phyloP scores from a whole-genome alignment of 2,329 filamentous ascomycete species.

The Aspergillus sp. region DNA sequence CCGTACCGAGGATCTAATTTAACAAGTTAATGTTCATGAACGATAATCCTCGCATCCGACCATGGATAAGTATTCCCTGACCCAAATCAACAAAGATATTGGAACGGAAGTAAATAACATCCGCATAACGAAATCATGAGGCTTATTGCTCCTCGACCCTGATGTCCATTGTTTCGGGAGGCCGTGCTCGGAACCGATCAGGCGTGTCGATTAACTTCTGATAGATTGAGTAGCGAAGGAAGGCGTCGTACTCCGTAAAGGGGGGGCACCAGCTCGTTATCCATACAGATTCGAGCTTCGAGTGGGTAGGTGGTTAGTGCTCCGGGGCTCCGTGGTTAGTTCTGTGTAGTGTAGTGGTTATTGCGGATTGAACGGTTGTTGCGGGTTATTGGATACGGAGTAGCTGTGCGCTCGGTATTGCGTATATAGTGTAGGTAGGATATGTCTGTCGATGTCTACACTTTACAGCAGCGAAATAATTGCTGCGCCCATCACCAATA shows the following conservation, averaged over 20 bases:
- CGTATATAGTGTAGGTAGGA: too few species aligned
- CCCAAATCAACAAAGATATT: not conserved
- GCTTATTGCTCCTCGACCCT: not conserved
- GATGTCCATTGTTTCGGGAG: constrained; percentile 1
- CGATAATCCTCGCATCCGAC: not conserved
- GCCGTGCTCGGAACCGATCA: constrained; percentile 14
- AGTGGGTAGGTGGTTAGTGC: not conserved
- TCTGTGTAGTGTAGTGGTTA: too few species aligned
- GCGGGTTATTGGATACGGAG: too few species aligned
- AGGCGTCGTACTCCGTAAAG: not conserved
- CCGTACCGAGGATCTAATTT: not conserved
- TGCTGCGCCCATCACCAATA: not conserved
- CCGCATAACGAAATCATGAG: not conserved
- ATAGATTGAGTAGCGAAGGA: constrained; percentile 6
- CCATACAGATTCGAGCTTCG: not conserved
- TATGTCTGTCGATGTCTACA: too few species aligned
- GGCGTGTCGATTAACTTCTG: constrained; percentile 17
- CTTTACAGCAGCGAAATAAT: too few species aligned
- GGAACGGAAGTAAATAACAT: not conserved
- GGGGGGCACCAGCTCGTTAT: not conserved
- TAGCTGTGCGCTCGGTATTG: too few species aligned
- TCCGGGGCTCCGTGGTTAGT: not conserved
- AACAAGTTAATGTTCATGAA: not conserved
- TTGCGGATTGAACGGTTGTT: too few species aligned
- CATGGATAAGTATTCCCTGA: not conserved